These are phyloP conservation scores for Porphyridium purpureum DNA, from an alignment of 23 red algal genomes.

Conservation along the genomic window DNA sequence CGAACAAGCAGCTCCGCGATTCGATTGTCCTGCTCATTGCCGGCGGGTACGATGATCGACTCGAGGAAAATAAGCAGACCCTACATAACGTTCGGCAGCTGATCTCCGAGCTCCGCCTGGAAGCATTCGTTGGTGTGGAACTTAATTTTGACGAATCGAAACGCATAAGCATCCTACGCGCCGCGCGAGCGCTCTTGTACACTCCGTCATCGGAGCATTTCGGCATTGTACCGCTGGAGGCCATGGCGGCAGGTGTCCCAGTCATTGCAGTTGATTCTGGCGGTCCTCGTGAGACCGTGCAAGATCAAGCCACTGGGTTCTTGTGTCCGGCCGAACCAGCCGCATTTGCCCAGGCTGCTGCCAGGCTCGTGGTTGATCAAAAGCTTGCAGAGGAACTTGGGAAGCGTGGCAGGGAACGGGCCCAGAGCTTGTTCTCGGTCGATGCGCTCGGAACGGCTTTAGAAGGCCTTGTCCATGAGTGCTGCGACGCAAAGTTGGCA, in stretches of 20 bases:
- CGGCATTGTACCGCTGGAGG: conserved; percentile 95
- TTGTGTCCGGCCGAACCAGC: conserved; percentile 22
- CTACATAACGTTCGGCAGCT: conserved; percentile 15
- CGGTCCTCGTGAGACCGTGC: conserved; percentile 68
- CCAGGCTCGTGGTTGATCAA: conserved; percentile 3
- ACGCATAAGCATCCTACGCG: no score
- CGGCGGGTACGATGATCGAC: conserved; percentile 71
- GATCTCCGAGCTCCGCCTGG: conserved; percentile 4
- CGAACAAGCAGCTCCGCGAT: background rate
- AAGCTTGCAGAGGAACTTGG: background rate
- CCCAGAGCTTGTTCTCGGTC: no score
- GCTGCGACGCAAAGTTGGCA: no score
- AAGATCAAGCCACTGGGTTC: conserved; percentile 55
- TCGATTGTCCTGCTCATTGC: conserved; percentile 31
- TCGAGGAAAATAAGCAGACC: conserved; percentile 62
- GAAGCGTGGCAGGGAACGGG: no score
- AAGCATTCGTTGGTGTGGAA: no score
- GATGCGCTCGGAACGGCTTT: no score
- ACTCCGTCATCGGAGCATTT: conserved; percentile 87
- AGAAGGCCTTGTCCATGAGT: no score
- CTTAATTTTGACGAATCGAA: no score
- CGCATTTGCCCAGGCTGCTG: conserved; percentile 31
- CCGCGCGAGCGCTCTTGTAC: conserved; percentile 46
- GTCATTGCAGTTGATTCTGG: conserved; percentile 65
- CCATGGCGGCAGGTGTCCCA: conserved; percentile 55